A percentile compares a stretch with the other conserved stretches of the same genome.
phyloP scores from a whole-genome alignment of 768 basidiomycete species.

The Tephrocybe sp. region DNA sequence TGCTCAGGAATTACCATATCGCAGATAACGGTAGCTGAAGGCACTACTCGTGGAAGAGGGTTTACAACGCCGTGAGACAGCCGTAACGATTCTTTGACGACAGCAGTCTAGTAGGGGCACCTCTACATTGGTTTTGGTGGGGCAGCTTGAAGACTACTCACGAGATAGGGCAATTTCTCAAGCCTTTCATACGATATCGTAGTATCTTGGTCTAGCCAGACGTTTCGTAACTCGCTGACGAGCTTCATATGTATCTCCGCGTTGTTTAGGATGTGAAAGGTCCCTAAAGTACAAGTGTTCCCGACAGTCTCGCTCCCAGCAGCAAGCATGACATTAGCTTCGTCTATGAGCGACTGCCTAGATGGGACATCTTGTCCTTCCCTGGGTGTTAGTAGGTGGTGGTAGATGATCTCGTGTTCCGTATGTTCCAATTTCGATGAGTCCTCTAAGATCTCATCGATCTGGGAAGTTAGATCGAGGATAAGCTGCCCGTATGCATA shows the following conservation, averaged over 20 bases:
- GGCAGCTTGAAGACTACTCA: slow-evolving; percentile 21
- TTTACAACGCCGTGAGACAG: slow-evolving; percentile 38
- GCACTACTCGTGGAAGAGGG: slow-evolving; percentile 39
- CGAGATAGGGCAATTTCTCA: slow-evolving; percentile 49
- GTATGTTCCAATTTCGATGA: neutral
- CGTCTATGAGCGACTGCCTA: neutral
- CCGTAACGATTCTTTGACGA: slow-evolving; percentile 47
- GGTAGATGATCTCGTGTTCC: slow-evolving; percentile 27
- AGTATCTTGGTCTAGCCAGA: slow-evolving; percentile 4
- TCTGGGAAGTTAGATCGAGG: neutral
- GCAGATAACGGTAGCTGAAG: slow-evolving; percentile 30
- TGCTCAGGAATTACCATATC: slow-evolving; percentile 21
- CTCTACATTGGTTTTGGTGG: neutral
- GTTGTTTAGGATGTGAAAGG: slow-evolving; percentile 3
- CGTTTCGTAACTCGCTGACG: neutral
- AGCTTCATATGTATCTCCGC: slow-evolving; percentile 1
- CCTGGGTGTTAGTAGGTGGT: slow-evolving; percentile 22
- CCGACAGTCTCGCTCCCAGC: slow-evolving; percentile 11
- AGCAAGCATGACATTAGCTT: slow-evolving; percentile 8
- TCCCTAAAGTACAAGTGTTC: slow-evolving; percentile 6
- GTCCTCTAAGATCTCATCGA: slow-evolving; percentile 20
- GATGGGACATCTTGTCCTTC: neutral
- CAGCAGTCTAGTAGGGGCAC: slow-evolving; percentile 36
- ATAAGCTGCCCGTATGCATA: neutral
- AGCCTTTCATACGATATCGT: slow-evolving; percentile 31